Conservation (phyloP, 1,284 basidiomycete genomes). For the Mycena sp. region DNA sequence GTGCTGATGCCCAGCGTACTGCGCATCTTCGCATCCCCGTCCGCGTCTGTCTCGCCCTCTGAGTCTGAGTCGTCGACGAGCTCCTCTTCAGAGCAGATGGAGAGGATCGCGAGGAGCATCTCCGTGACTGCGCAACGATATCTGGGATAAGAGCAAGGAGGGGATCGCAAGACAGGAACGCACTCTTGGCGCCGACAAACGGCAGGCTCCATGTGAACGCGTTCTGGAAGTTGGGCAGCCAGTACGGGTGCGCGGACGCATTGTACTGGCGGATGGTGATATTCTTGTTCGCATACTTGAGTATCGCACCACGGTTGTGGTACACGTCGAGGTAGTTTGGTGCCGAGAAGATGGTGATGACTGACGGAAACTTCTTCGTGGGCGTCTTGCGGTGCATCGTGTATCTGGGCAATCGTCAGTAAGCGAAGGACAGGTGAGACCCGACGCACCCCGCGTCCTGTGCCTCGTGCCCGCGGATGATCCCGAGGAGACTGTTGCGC, state of each 20-base stretch:
- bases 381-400: constrained; percentile 48
- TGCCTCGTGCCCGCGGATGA: constrained; percentile 97
- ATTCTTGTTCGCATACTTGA: constrained; percentile 98
- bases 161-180: constrained; percentile 39
- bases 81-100: constrained; percentile 95
- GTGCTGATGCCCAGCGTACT: constrained; percentile 29
- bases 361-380: constrained; percentile 71
- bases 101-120: constrained; percentile 95
- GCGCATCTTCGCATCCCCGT: constrained; percentile 29
- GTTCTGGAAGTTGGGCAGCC: constrained; percentile 99
- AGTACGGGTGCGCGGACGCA: constrained; percentile 90
- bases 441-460: constrained; percentile 89
- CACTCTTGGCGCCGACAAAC: constrained; percentile 98
- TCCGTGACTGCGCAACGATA: constrained; percentile 89
- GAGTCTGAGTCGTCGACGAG: constrained; percentile 63
- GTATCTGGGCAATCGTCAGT: constrained; percentile 62
- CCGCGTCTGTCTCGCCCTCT: constrained; percentile 17
- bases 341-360: constrained; percentile 93
- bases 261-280: constrained; percentile 99
- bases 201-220: constrained; percentile 99
- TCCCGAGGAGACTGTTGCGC: constrained; percentile 89
- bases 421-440: constrained; percentile 45
- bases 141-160: background rate
- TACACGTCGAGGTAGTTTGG: constrained; percentile 98
- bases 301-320: constrained; percentile 94